These are phyloP conservation scores for Penicillium manginii DNA, from an alignment of 495 filamentous ascomycete genomes.

Conservation along the genomic window DNA sequence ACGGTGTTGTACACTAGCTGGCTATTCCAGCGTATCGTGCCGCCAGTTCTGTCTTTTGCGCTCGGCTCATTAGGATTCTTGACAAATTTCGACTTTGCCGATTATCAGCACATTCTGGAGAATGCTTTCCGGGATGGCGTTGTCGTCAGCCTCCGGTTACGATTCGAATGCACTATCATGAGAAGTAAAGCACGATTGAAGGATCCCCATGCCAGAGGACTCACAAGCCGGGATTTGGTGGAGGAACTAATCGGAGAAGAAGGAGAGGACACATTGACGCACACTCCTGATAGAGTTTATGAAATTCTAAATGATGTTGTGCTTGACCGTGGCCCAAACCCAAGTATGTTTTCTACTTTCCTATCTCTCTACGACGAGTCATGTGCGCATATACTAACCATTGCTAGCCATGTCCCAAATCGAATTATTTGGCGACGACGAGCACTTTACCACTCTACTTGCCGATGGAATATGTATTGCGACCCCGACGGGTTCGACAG, in stretches of 20 bases:
- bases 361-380: slow-evolving; percentile 3
- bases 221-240: slow-evolving; percentile 67
- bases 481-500: slow-evolving; percentile 91
- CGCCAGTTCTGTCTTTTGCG: slow-evolving; percentile 88
- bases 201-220: slow-evolving; percentile 26
- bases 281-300: slow-evolving; percentile 76
- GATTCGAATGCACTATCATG: slow-evolving; percentile 97
- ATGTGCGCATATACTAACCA: slow-evolving; percentile 3
- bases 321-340: slow-evolving; percentile 88
- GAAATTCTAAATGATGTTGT: slow-evolving; percentile 94
- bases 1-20: slow-evolving; percentile 95
- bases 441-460: slow-evolving; percentile 86
- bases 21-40: slow-evolving; percentile 96
- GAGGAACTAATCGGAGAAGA: slow-evolving; percentile 88
- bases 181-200: slow-evolving; percentile 59
- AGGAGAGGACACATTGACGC: slow-evolving; percentile 76
- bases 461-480: slow-evolving; percentile 90
- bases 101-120: slow-evolving; percentile 69
- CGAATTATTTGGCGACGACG: slow-evolving; percentile 93
- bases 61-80: slow-evolving; percentile 92
- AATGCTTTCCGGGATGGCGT: slow-evolving; percentile 81
- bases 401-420: slow-evolving; percentile 77
- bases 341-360: slow-evolving; percentile 58
- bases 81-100: slow-evolving; percentile 91
- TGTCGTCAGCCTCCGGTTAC: slow-evolving; percentile 80